Conservation (phyloP, 176 grass and related monocot species). For the Aegilops umbellulata region DNA sequence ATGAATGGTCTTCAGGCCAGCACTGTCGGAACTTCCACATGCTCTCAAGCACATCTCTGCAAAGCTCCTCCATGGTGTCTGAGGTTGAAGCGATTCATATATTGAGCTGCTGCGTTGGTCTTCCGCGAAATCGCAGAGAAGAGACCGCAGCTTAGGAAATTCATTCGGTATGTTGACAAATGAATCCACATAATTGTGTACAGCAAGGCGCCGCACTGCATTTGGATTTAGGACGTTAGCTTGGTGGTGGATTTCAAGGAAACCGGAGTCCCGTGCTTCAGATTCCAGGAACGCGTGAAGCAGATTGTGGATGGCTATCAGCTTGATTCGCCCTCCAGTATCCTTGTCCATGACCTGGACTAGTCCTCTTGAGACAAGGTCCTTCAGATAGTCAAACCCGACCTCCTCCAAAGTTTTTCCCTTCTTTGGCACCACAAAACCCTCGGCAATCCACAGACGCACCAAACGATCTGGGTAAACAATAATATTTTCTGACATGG, state of each 20-base stretch:
- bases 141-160: slow-evolving; percentile 50
- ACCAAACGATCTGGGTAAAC: slow-evolving; percentile 32
- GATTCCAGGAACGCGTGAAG: slow-evolving; percentile 36
- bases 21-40: slow-evolving; percentile 1
- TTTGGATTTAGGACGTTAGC: slow-evolving; percentile 29
- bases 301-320: slow-evolving; percentile 36
- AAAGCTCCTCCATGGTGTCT: slow-evolving; percentile 26
- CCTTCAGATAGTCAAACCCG: slow-evolving; percentile 34
- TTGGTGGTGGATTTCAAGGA: slow-evolving; percentile 45
- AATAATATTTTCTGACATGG: slow-evolving; percentile 35
- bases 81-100: neutral
- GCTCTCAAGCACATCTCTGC: slow-evolving; percentile 29
- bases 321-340: slow-evolving; percentile 35
- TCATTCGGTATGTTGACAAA: slow-evolving; percentile 31
- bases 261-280: slow-evolving; percentile 43
- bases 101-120: slow-evolving; percentile 34
- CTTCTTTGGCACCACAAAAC: slow-evolving; percentile 36
- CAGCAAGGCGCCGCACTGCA: slow-evolving; percentile 37
- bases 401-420: slow-evolving; percentile 37
- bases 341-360: slow-evolving; percentile 43
- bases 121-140: slow-evolving; percentile 48
- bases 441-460: slow-evolving; percentile 45
- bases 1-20: slow-evolving; percentile 4
- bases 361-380: slow-evolving; percentile 38
- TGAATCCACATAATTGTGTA: slow-evolving; percentile 38